A percentile compares a stretch with the other conserved stretches of the same genome.
Conservation (phyloP, 2,329 filamentous ascomycete species). For the Phaeosphaeriaceae sp. region DNA sequence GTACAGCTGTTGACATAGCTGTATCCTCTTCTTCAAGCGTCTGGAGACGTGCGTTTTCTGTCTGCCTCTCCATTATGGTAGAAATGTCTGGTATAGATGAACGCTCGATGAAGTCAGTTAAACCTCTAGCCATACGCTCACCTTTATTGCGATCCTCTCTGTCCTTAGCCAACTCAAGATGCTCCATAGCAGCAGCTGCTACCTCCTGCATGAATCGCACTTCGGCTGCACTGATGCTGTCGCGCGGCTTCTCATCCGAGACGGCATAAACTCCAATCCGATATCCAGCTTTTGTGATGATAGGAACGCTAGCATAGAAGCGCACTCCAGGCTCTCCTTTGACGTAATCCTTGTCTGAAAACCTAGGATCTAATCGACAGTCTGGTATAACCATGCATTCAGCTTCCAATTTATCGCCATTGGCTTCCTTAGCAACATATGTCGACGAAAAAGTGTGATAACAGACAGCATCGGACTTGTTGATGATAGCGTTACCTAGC, state of each 20-base stretch:
- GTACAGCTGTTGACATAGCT: slow-evolving; percentile 5
- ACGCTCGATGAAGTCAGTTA: slow-evolving; percentile 44
- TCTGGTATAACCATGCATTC: slow-evolving; percentile 36
- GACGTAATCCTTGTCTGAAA: slow-evolving; percentile 34
- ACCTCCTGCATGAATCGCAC: slow-evolving; percentile 42
- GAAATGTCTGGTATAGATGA: slow-evolving; percentile 31
- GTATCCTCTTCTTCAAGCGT: slow-evolving; percentile 30
- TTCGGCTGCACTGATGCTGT: slow-evolving; percentile 29
- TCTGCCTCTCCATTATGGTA: slow-evolving; percentile 41
- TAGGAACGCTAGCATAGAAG: slow-evolving; percentile 44
- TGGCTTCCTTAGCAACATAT: slow-evolving; percentile 25
- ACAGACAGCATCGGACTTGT: slow-evolving; percentile 37
- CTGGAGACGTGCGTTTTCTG: slow-evolving; percentile 41
- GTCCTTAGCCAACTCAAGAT: slow-evolving; percentile 38
- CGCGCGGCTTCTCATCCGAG: slow-evolving; percentile 38
- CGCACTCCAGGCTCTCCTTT: slow-evolving; percentile 34
- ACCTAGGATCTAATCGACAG: slow-evolving; percentile 31
- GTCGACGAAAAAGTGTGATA: slow-evolving; percentile 36
- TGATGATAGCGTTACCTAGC: slow-evolving; percentile 41
- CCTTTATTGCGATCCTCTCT: slow-evolving; percentile 33
- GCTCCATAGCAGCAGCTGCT: slow-evolving; percentile 39
- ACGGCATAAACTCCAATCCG: slow-evolving; percentile 42
- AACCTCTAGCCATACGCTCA: slow-evolving; percentile 42
- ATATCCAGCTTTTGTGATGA: slow-evolving; percentile 35
- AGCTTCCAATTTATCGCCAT: slow-evolving; percentile 24